Base-by-base conservation (phyloP, 2,329 filamentous ascomycete species). In the Pyrenophora graminea region DNA sequence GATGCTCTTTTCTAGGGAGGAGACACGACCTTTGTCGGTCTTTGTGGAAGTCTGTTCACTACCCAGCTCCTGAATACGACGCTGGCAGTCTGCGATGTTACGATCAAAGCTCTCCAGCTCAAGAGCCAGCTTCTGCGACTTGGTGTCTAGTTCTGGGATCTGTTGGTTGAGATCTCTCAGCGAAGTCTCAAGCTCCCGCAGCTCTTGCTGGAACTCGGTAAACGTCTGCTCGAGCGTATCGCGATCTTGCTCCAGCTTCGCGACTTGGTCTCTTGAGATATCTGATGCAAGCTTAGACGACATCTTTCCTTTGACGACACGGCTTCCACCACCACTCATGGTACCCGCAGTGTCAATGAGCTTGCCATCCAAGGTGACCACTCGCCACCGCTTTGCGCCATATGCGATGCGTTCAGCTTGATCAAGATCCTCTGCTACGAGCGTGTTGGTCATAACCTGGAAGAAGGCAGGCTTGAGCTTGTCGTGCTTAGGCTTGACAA, bases 331-430 rank as follows among this genome's bases (percentile, higher is more conserved):
- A 79, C 94, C 94, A 51, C 90, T 96, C 94, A 99, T 97, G 31
- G 94, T 97, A 80, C 94, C 94, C 1, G 93, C 97, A 71, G 95
- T 95, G 77, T 99, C 94, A 61, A 99, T 97, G 45, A 99, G 82
- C 73, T 97, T 92, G 41, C 94, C 94, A 54, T 92, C 91, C 2
- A 99, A 83, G 0, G 94, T 99, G 34, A 99, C 94, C 3, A 99
- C 94, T 59, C 94, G 87, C 94, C 94, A 99, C 72, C 94, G 81
- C 77, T 86, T 90, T 39, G 90, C 90, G 36, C 94, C 93, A 66
- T 97, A 99, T 6, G 94, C 94, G 60, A 99, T 97, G 39, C 94
- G 87, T 74, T 97, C 97, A 2, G 94, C 95, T 72, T 99, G 94
- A n/a, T 90, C 87, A 12, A 99, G 82, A 66, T 99, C 91, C 45